Evolutionary conservation across 176 grass and related monocot species (phyloP).

Genomic region (Lolium perenne): DNA sequence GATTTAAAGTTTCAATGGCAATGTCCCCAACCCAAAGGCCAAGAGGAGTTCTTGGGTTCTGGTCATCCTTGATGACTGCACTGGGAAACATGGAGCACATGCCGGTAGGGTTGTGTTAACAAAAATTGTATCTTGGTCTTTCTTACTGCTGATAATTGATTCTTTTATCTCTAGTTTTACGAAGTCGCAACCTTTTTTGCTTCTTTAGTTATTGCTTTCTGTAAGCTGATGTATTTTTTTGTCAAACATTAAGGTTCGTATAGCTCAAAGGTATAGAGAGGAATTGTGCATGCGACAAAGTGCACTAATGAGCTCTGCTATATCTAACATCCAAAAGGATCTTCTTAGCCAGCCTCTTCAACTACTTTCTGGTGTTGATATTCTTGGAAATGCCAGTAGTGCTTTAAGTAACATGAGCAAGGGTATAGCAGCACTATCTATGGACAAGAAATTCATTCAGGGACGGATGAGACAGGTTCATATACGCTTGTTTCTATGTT

Average conservation of each 20-base stretch:
- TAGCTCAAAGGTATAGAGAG: conserved; percentile 84
- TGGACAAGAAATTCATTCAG: conserved; percentile 99
- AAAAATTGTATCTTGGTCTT: conserved; percentile 18
- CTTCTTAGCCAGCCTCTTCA: conserved; percentile 96
- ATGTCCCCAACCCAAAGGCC: conserved; percentile 97
- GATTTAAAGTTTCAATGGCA: conserved; percentile 96
- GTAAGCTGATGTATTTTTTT: conserved; percentile 26
- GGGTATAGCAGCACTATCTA: conserved; percentile 95
- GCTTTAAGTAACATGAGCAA: conserved; percentile 99
- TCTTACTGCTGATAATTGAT: not conserved
- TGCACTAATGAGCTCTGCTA: conserved; percentile 72
- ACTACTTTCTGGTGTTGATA: conserved; percentile 97
- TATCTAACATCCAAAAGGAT: conserved; percentile 94
- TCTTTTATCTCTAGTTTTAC: not conserved
- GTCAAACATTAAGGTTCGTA: conserved; percentile 65
- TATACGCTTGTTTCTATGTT: conserved; percentile 12
- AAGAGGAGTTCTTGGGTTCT: conserved; percentile 98
- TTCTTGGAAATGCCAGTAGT: conserved; percentile 99
- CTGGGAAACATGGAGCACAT: conserved; percentile 99
- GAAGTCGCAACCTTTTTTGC: conserved; percentile 17
- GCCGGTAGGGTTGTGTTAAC: conserved; percentile 62
- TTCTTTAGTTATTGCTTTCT: conserved; percentile 19
- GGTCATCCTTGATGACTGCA: conserved; percentile 99
- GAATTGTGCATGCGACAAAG: conserved; percentile 95
- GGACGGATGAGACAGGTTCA: conserved; percentile 81